Evolutionary conservation across 2,329 filamentous ascomycete species (phyloP), one percentile per base, ranked within the genome.

Genomic region (Fusarium solani-melongenae): DNA sequence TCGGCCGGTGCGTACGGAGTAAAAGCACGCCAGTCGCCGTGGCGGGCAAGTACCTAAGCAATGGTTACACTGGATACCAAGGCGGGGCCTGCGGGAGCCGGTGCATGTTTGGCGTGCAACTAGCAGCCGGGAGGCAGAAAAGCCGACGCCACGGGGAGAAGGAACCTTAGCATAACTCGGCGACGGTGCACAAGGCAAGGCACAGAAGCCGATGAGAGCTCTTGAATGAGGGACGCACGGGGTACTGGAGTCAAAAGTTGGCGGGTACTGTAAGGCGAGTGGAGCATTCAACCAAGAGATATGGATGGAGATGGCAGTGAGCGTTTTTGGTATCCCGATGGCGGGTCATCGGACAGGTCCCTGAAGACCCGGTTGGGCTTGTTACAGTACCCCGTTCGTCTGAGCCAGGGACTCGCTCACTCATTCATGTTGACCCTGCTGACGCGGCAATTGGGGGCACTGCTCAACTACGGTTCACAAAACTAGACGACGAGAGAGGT

Each of bases 91-190:
- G 63, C 64, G 61, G 62, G 64, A 73, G 61, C 58, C 55, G 67
- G 73, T 69, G 66, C 71, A 55, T 66, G 39, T 66, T 41, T 74
- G 74, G 76, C 72, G 74, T 62, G 57, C 55, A 68, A 56, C 66
- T 78, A 77, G 64, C 69, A 73, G 31, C 53, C 76, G 76, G 76
- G 73, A 76, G 58, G 61, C 58, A 66, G 62, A 67, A 64, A 73
- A 75, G 73, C 76, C 76, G 76, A 72, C 67, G 70, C 73, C 73
- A 77, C 72, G 64, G 68, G 69, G 65, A 64, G 53, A 76, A 70
- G 68, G 63, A 77, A 75, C 41, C 41, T 46, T 46, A 46, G 65
- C 63, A 78, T 64, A 75, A 72, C 67, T 69, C 69, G 76, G 24
- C 22, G 41, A 46, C 64, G 46, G 46, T 53, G 64, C 71, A 65